Evolutionary conservation across 805 yeast species (phyloP), one percentile per base, ranked within the genome.

Genomic region (Saturnispora ahearnii): DNA sequence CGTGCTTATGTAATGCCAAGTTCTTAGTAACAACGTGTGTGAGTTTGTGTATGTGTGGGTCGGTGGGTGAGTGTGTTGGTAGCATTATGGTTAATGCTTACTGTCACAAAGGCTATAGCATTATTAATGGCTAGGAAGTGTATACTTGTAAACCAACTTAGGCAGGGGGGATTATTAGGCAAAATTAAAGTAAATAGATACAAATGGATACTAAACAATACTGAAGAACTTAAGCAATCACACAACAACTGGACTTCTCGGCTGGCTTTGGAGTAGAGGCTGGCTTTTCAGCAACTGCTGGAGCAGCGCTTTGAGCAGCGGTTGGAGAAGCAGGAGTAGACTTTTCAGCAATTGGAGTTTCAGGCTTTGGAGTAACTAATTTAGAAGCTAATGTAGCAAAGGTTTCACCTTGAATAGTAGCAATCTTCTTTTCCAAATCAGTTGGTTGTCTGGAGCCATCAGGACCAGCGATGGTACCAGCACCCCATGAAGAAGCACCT

Each of bases 401-500:
- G 48, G 76, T 65, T 60, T 72, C 67, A 68, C 95, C 95, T 72
- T 87, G 95, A 55, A 70, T 71, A 48, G 64, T 65, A 49, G 85
- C 90, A 54, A 82, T 62, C 57, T 74, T 72, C 66, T 78, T 71
- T 71, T 87, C 95, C 55, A 79, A 67, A 46, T 70, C 77, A 50
- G 79, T 62, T 42, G 89, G 84, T 56, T 64, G 67, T 73, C 91
- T 81, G 40, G 87, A 76, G 58, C 95, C 95, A 61, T 83, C 88
- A 24, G 79, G 70, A 56, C 84, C 91, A 33, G 95, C 87, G 57
- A 76, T 73, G 51, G 86, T 71, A 62, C 91, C 93, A 41, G 95
- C 88, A 68, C 95, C 95, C 84, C 88, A 87, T 48, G 95, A 78
- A 49, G 90, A 78, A 59, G 84, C 83, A 60, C 95, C 95, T 62